Evolutionary conservation across 306 rosid genomes (phyloP), one percentile per base, ranked within the genome.

Genomic region (Rosa chinensis): DNA sequence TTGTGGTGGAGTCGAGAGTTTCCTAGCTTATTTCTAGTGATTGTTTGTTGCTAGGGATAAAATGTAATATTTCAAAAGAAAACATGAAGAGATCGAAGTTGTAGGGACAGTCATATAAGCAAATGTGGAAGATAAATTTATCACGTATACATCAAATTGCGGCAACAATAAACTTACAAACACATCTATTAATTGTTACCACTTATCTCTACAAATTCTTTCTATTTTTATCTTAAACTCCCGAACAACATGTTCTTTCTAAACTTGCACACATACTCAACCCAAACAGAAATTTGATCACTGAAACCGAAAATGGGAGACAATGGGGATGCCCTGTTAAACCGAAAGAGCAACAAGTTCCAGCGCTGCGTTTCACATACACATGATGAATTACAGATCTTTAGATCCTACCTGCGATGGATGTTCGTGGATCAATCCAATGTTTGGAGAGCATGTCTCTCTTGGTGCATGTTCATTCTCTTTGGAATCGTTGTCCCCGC

Each of bases 351-450:
- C 39, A 74, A 42, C 17, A 81, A 82, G 43, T 84, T 56, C 81
- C 48, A 17, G 63, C 95, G 97, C 1, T 52, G 83, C 69, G 58
- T 68, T 0, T 92, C 95, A 1, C 77, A 90, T 82, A 85, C 85
- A 40, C 81, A 86, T 39, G 97, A 94, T 49, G 99, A 94, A 83
- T 78, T 92, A n/a, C 87, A 78, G 37, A 87, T 80, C 82, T 94
- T 94, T 87, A 86, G 97, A 43, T 87, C 89, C 1, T 92, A 87
- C 71, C 91, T 94, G 0, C 90, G 89, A 8, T 92, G 97, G 97
- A 91, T 94, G 95, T 92, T 97, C 81, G 94, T 91, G 0, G 99
- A 94, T 74, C 97, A 94, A 79, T 94, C 99, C 2, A 87, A 73
- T 72, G 1, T 40, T 13, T 71, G 88, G 89, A 85, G 85, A 23